A percentile compares a stretch with the other conserved stretches of the same genome.
Conservation (phyloP, 2,329 filamentous ascomycete species). For the Dothiorella sarmentorum region DNA sequence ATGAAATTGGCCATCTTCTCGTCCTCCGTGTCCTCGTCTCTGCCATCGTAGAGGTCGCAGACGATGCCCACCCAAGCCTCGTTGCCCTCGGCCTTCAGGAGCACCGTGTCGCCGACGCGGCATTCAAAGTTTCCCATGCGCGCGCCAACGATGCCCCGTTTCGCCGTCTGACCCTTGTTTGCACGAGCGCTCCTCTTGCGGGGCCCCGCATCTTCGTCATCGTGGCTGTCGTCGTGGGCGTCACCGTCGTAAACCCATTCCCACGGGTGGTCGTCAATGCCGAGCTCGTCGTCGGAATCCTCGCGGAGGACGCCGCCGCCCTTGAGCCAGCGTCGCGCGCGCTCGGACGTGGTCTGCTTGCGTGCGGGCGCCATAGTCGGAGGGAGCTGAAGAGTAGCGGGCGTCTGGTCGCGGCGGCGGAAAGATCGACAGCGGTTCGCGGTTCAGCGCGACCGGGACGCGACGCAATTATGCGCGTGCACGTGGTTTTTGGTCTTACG, state of each 20-base stretch:
- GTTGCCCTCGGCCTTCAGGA: constrained; percentile 85
- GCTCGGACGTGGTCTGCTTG: constrained; percentile 42
- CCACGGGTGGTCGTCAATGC: constrained; percentile 49
- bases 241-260: constrained; percentile 57
- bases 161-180: constrained; percentile 25
- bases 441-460: too few species aligned
- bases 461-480: too few species aligned
- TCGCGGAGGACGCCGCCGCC: constrained; percentile 65
- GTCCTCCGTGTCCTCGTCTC: constrained; percentile 51
- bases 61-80: constrained; percentile 93
- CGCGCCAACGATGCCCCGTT: constrained; percentile 68
- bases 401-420: background rate
- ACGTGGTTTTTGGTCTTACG: too few species aligned
- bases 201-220: constrained; percentile 29
- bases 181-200: constrained; percentile 26
- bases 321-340: constrained; percentile 50
- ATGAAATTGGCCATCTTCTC: constrained; percentile 81
- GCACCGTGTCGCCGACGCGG: constrained; percentile 74
- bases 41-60: constrained; percentile 72
- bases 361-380: constrained; percentile 30
- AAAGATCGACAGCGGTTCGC: too few species aligned
- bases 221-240: constrained; percentile 35
- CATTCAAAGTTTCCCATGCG: constrained; percentile 79
- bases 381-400: background rate
- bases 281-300: constrained; percentile 84